Base-by-base conservation (phyloP, 441 rosid genomes). In the Cnidoscolus chayamansa region DNA sequence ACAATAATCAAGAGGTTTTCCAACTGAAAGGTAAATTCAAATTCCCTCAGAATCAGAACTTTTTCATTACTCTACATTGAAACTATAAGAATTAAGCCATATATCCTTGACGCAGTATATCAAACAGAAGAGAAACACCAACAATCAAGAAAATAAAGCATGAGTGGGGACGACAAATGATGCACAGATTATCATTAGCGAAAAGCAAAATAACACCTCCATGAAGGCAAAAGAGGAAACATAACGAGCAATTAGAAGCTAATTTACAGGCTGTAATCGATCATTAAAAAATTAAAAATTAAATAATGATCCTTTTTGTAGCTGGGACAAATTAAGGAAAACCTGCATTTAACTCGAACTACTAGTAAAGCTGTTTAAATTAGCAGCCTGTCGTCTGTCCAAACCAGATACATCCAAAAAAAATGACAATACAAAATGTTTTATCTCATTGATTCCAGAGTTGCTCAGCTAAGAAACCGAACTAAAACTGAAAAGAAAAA, bases 391-490 rank as follows among this genome's bases (percentile, higher is more conserved):
- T 55, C 20, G 13, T 54, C 72, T 57, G 35, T 69, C 43, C 54
- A 56, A 70, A 17, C 50, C 11, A 55, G 12, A 4, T 8, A 37
- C 50, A 10, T 10, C 35, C 37, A 9, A 19, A 37, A 40, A 43
- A 37, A 40, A 40, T 56, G 50, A 68, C 71, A n/a, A 2, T 1
- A 58, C 15, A 60, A 60, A 51, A 4, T 16, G 1, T 50, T 49
- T 2, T 37, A 20, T 64, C 47, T 25, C 45, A 30, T 30, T 49
- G 65, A 49, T 54, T 69, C 40, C 49, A 61, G 10, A 68, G 67
- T 63, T 49, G 47, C 63, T 69, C 70, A 65, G 12, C 55, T 48
- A 70, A 68, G 40, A 54, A 74, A 68, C 60, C 67, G 40, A 61
- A 69, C 17, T 60, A 31, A n/a, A 60, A 49, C 7, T 4, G 0